phyloP scores from a whole-genome alignment of 495 filamentous ascomycete genomes.

The Platismatia glauca region DNA sequence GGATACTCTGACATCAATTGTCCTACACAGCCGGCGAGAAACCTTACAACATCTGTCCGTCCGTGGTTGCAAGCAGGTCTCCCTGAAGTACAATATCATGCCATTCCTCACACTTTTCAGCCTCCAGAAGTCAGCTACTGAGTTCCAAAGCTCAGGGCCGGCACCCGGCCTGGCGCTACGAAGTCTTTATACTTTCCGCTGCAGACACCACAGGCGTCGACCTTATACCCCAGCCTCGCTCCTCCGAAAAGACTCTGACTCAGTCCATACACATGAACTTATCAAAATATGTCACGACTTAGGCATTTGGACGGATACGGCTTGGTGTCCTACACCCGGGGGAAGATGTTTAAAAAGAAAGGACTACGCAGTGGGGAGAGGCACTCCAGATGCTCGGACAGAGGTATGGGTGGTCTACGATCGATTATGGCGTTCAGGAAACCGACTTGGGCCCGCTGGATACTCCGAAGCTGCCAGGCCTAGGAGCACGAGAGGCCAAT shows the following conservation, averaged over 20 bases:
- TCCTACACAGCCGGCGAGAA: constrained; percentile 45
- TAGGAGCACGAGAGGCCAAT: constrained; percentile 36
- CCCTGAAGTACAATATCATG: constrained; percentile 55
- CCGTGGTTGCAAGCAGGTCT: constrained; percentile 57
- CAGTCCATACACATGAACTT: constrained; percentile 53
- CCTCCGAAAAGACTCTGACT: constrained; percentile 49
- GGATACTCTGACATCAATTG: constrained; percentile 43
- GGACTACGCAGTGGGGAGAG: constrained; percentile 49
- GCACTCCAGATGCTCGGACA: constrained; percentile 37
- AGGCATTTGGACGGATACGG: constrained; percentile 56
- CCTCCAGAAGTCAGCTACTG: constrained; percentile 26
- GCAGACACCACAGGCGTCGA: constrained; percentile 50
- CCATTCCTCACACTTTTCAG: constrained; percentile 47
- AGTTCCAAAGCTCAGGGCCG: constrained; percentile 18
- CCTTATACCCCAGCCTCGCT: constrained; percentile 50
- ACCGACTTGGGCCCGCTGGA: constrained; percentile 43
- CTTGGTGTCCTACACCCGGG: constrained; percentile 55
- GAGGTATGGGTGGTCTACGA: constrained; percentile 60
- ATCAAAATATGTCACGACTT: constrained; percentile 53
- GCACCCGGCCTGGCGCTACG: constrained; percentile 40
- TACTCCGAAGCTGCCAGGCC: constrained; percentile 22
- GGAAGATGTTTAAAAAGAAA: constrained; percentile 48
- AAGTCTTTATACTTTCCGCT: constrained; percentile 54
- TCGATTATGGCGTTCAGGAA: constrained; percentile 51
- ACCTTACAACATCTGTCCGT: constrained; percentile 52